Percentiles rank a stretch among this genome's conserved stretches.
phyloP scores from a whole-genome alignment of 441 rosid genomes.

The Erysimum cheiri region DNA sequence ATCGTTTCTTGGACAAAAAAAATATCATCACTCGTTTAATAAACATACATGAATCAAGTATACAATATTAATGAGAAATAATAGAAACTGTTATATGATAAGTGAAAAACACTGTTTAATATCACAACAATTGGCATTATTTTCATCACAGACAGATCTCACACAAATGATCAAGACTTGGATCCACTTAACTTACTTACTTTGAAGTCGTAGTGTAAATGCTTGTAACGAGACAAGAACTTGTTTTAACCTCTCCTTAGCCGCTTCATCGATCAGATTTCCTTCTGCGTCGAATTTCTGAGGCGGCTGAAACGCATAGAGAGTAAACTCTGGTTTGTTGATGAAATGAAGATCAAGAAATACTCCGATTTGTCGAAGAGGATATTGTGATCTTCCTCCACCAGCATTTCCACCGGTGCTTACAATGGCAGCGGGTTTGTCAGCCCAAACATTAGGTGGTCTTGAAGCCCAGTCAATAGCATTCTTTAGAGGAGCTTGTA shows the following conservation, averaged over 20 bases:
- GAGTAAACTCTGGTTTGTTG: slow-evolving; percentile 74
- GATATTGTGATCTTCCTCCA: slow-evolving; percentile 65
- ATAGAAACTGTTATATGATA: too few species aligned
- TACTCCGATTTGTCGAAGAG: slow-evolving; percentile 81
- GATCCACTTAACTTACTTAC: slow-evolving; percentile 38
- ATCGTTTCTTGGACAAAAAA: too few species aligned
- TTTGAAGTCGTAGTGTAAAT: slow-evolving; percentile 60
- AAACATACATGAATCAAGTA: too few species aligned
- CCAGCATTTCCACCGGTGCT: slow-evolving; percentile 67
- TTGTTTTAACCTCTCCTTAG: slow-evolving; percentile 52
- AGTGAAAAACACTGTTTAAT: too few species aligned
- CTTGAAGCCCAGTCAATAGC: slow-evolving; percentile 88
- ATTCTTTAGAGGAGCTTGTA: slow-evolving; percentile 73
- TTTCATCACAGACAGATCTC: too few species aligned
- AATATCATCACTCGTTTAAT: too few species aligned
- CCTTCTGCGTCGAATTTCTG: slow-evolving; percentile 70
- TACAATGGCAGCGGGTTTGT: slow-evolving; percentile 74
- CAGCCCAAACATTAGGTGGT: slow-evolving; percentile 79
- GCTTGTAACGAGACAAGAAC: slow-evolving; percentile 62
- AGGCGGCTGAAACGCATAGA: slow-evolving; percentile 70
- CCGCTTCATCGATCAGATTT: slow-evolving; percentile 58
- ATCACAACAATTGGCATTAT: too few species aligned
- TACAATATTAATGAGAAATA: too few species aligned
- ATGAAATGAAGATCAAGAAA: slow-evolving; percentile 82
- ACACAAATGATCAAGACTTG: too few species aligned